Base-by-base conservation (phyloP, 23 red algal species). In the Gracilaria domingensis region DNA sequence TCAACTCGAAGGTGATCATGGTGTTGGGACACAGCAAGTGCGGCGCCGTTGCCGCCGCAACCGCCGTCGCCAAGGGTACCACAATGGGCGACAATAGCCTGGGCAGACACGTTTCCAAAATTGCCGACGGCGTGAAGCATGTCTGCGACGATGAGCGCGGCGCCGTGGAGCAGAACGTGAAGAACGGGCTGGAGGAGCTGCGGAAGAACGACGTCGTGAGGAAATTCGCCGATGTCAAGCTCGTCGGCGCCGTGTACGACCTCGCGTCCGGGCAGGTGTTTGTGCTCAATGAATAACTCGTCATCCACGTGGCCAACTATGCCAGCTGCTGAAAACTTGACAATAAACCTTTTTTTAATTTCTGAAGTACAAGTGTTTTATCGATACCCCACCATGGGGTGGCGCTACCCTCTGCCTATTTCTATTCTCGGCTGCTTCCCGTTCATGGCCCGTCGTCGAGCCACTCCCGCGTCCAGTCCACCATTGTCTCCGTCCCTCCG, bases 1-100 rank as follows among this genome's bases (percentile, higher is more conserved):
- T 98, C n/a, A 53, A 74, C 5, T 54, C 80, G 6, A 75, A 74
- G 75, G 53, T 98, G 14, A 87, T 98, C 28, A 81, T 98, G 14
- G 95, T 98, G 25, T 20, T 98, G 74, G 95, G 95, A 9, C 95
- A 98, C 73, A 79, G 58, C 39, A 83, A 70, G 36, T 98, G 95
- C 80, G 95, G 90, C 48, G 95, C 95, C 13, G 83, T 95, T 45
- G 86, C 69, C 28, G 92, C 95, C 7, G 89, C 84, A 0, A 75
- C 88, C 14, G 85, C 49, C 18, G 67, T 78, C 17, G 90, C 90
- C 5, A 64, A 28, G 33, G 70, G 76, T 28, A 49, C n/a, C 32
- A 6, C 23, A 34, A 81, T 62, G 20, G 5, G 5, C 4, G 36
- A 82, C 0, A 42, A 8, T 38, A 44, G 79, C 53, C 49, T 93